phyloP scores from a whole-genome alignment of 169 alveolate species.

The Perkinsus olseni region DNA sequence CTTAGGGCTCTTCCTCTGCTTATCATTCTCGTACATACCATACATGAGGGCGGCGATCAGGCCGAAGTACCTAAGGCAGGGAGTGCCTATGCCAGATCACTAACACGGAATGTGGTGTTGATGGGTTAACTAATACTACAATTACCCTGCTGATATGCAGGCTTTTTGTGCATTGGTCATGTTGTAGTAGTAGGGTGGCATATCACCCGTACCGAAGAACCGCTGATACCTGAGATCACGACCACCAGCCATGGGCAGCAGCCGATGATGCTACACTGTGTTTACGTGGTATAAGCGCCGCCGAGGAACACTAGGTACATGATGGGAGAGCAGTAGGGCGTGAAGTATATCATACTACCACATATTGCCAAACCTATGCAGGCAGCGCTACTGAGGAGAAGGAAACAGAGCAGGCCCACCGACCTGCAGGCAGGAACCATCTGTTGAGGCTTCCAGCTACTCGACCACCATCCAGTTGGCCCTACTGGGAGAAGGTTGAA shows the following conservation, averaged over 20 bases:
- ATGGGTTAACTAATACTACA: background rate
- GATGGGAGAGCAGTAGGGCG: background rate
- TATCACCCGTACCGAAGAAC: background rate
- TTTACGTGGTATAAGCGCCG: slow-evolving; percentile 4
- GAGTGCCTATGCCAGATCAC: background rate
- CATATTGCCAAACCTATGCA: background rate
- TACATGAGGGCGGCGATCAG: background rate
- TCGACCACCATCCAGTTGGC: slow-evolving; percentile 13
- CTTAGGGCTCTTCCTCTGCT: slow-evolving; percentile 5
- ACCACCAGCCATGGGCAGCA: background rate
- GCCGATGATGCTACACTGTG: background rate
- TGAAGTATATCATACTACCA: background rate
- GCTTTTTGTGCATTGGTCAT: background rate
- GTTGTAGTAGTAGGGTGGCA: slow-evolving; percentile 6
- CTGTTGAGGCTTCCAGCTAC: background rate
- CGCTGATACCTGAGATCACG: background rate
- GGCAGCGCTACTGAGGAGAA: background rate
- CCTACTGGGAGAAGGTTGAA: slow-evolving; percentile 7
- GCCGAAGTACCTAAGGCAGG: background rate
- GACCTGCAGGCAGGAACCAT: slow-evolving; percentile 4
- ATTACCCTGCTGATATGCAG: background rate
- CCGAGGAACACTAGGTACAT: background rate
- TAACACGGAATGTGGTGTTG: no score
- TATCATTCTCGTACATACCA: slow-evolving; percentile 8
- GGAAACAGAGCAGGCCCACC: background rate